Percentiles rank a stretch among this genome's conserved stretches.
These are phyloP conservation scores for Cnidoscolus chayamansa DNA, from an alignment of 441 rosid species.

Conservation along the genomic window DNA sequence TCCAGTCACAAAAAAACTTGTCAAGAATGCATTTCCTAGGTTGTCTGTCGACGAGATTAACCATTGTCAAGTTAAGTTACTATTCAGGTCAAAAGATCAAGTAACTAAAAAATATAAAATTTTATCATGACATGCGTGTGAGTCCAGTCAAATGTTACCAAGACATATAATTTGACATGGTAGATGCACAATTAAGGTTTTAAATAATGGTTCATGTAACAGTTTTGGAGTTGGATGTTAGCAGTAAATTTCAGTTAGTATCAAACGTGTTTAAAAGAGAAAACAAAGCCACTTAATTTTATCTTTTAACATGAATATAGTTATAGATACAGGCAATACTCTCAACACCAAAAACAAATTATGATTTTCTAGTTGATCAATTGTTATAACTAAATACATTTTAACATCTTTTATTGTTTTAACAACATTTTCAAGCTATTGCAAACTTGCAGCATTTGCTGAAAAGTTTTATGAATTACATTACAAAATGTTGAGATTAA, in stretches of 20 bases:
- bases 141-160: neutral
- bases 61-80: conserved; percentile 12
- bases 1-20: conserved; percentile 61
- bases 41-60: conserved; percentile 47
- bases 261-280: too few relatives aligned
- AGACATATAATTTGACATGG: neutral
- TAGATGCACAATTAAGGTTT: neutral
- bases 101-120: neutral
- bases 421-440: neutral
- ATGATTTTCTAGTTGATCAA: too few relatives aligned
- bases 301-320: too few relatives aligned
- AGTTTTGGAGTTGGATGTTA: too few relatives aligned
- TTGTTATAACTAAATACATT: too few relatives aligned
- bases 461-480: neutral
- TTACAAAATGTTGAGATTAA: neutral
- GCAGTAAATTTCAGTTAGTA: too few relatives aligned
- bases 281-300: too few relatives aligned
- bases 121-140: neutral
- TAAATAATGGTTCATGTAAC: too few relatives aligned
- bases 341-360: too few relatives aligned
- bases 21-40: conserved; percentile 71
- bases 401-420: too few relatives aligned
- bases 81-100: conserved; percentile 7
- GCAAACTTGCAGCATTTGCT: neutral
- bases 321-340: too few relatives aligned